Conservation (phyloP, 176 grass and related monocot genomes). For the Rhynchospora pubera region DNA sequence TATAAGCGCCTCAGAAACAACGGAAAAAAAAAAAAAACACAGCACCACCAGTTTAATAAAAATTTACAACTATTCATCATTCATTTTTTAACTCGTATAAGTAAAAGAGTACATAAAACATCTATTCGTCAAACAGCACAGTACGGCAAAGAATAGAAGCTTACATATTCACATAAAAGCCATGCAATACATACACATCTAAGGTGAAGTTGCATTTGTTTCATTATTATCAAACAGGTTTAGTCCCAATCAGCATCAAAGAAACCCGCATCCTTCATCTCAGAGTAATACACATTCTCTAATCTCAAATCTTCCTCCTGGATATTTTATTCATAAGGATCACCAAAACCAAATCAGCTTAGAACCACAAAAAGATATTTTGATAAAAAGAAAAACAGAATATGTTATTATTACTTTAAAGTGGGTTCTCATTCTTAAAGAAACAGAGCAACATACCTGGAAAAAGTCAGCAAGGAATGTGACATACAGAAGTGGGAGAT, state of each 20-base stretch:
- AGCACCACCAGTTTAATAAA: background rate
- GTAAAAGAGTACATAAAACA: background rate
- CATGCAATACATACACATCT: constrained; percentile 38
- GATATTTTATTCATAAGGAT: constrained; percentile 13
- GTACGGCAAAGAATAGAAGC: background rate
- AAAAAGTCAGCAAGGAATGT: constrained; percentile 97
- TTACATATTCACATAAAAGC: constrained; percentile 43
- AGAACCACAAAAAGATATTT: background rate
- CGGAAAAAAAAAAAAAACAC: background rate
- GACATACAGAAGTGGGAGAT: constrained; percentile 85
- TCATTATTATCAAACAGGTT: constrained; percentile 9
- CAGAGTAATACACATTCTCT: constrained; percentile 96
- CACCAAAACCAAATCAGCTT: background rate
- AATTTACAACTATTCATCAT: background rate
- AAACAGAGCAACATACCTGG: constrained; percentile 45
- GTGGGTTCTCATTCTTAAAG: background rate
- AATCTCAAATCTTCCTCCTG: constrained; percentile 96
- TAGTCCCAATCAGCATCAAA: constrained; percentile 96
- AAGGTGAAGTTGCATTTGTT: constrained; percentile 19
- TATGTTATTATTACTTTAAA: background rate
- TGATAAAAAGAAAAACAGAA: background rate
- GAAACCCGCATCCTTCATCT: constrained; percentile 99
- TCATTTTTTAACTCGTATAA: constrained; percentile 5
- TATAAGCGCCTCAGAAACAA: background rate
- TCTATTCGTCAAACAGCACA: background rate